Percentiles rank a stretch among this genome's conserved stretches.
These are phyloP conservation scores for Silene coronaria DNA, from an alignment of 179 eudicot species.

Conservation along the genomic window DNA sequence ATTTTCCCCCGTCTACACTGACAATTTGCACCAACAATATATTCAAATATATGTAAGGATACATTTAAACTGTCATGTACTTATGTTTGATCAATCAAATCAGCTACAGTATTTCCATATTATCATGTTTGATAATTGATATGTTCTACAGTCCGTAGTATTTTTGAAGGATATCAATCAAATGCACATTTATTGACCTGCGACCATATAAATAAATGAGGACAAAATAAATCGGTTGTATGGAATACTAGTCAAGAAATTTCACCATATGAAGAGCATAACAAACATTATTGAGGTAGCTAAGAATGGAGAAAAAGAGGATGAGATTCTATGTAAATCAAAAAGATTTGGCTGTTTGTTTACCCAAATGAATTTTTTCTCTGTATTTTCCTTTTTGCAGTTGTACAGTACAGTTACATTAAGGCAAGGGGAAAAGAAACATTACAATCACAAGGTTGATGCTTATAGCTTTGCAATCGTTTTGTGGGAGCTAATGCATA, in stretches of 20 bases:
- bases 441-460: conserved; percentile 91
- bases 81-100: background rate
- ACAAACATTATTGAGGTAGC: background rate
- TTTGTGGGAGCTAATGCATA: conserved; percentile 89
- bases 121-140: background rate
- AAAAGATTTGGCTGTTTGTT: background rate
- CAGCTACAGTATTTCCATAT: background rate
- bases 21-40: background rate
- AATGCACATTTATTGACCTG: background rate
- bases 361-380: background rate
- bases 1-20: too few species aligned
- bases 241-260: background rate
- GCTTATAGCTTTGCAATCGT: conserved; percentile 95
- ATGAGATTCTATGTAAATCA: background rate
- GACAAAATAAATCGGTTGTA: background rate
- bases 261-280: background rate
- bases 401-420: conserved; percentile 91
- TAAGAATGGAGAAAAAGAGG: background rate
- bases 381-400: conserved; percentile 32
- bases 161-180: background rate
- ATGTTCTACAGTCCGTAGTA: background rate
- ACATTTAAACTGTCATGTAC: background rate
- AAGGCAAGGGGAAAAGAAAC: conserved; percentile 95
- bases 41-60: background rate
- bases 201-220: background rate